Conservation (phyloP, 176 grass and related monocot genomes). For the Bothriochloa decipiens region DNA sequence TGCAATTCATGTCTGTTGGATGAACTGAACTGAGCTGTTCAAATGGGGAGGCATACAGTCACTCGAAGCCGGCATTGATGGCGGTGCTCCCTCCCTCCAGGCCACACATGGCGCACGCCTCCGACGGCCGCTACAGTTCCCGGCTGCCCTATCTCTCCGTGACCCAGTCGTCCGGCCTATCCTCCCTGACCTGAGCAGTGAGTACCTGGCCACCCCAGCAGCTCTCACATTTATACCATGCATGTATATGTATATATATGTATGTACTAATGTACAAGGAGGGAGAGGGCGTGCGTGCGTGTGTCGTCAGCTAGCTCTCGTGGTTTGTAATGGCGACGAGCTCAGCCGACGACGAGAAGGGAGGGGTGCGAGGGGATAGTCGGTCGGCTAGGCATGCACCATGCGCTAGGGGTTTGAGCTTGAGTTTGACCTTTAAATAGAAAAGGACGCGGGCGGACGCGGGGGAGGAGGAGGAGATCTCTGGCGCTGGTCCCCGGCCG, state of each 20-base stretch:
- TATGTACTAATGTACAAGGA: background rate
- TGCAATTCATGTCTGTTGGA: background rate
- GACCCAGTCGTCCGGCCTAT: background rate
- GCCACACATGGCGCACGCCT: slow-evolving; percentile 39
- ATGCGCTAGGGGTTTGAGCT: slow-evolving; percentile 25
- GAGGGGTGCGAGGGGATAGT: background rate
- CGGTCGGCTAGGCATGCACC: slow-evolving; percentile 24
- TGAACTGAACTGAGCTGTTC: slow-evolving; percentile 20
- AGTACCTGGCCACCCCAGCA: background rate
- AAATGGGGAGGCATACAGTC: slow-evolving; percentile 39
- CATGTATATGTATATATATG: too few relatives aligned
- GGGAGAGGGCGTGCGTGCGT: background rate
- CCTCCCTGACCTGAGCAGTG: slow-evolving; percentile 2
- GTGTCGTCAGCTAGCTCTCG: background rate
- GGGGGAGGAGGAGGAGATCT: slow-evolving; percentile 26
- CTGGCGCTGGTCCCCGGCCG: slow-evolving; percentile 68
- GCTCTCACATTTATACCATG: slow-evolving; percentile 10
- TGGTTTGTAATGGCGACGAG: background rate
- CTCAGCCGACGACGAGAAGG: too few relatives aligned
- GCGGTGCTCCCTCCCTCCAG: slow-evolving; percentile 29
- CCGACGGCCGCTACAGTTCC: slow-evolving; percentile 42
- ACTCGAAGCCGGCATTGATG: slow-evolving; percentile 42
- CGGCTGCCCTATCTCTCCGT: slow-evolving; percentile 11
- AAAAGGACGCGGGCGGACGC: slow-evolving; percentile 14
- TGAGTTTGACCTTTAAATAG: slow-evolving; percentile 50